Evolutionary conservation across 495 filamentous ascomycete genomes (phyloP).

Genomic region (Neurospora terricola): DNA sequence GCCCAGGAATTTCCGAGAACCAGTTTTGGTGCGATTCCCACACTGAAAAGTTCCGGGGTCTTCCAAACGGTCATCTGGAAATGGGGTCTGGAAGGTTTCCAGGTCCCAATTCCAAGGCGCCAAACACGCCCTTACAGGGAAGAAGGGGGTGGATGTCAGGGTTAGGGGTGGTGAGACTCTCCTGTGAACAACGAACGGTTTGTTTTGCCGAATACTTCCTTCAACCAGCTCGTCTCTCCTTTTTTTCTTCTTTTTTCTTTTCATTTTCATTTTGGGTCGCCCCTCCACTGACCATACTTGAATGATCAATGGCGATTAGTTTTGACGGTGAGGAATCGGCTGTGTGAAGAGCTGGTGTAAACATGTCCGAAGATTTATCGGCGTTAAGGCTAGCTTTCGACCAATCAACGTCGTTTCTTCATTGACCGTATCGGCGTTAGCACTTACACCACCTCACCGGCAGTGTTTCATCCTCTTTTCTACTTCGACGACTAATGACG

Average conservation of each 20-base stretch:
- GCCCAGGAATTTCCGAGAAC: no score
- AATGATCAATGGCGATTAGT: no score
- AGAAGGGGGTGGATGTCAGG: not conserved
- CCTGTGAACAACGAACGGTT: not conserved
- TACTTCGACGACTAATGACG: not conserved
- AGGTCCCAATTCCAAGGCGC: no score
- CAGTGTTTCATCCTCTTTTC: not conserved
- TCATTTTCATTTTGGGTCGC: not conserved
- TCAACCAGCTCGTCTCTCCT: slow-evolving; percentile 3
- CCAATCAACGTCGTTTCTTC: not conserved
- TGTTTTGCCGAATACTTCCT: not conserved
- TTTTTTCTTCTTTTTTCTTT: not conserved
- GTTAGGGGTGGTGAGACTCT: not conserved
- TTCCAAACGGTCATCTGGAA: no score
- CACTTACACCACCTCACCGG: not conserved
- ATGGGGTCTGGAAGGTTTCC: no score
- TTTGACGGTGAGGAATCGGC: not conserved
- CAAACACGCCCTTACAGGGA: not conserved
- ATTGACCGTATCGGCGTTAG: not conserved
- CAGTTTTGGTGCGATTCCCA: no score
- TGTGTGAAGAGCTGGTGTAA: not conserved
- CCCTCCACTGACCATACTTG: no score
- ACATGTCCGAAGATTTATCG: not conserved
- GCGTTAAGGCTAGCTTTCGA: not conserved
- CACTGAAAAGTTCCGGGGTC: no score